phyloP scores from a whole-genome alignment of 2,329 filamentous ascomycete species.

The Talaromyces sp. region DNA sequence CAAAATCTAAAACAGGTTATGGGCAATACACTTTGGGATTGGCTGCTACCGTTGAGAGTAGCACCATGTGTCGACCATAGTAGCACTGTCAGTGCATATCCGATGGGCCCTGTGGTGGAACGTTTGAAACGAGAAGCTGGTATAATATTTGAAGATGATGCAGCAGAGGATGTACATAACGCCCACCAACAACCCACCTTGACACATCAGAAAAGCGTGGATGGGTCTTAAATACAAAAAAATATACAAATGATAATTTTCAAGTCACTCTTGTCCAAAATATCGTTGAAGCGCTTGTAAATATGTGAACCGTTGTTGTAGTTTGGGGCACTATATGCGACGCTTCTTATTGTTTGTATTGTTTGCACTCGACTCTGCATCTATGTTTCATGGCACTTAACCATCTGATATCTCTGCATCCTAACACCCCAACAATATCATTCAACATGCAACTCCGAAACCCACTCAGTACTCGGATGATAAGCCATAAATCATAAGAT shows the following conservation, averaged over 20 bases:
- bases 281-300: too few relatives aligned
- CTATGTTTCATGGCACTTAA: background rate
- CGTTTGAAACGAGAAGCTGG: constrained; percentile 51
- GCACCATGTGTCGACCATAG: constrained; percentile 73
- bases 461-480: background rate
- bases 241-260: background rate
- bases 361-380: background rate
- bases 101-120: constrained; percentile 61
- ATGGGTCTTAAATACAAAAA: background rate
- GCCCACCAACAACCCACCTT: background rate
- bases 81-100: constrained; percentile 63
- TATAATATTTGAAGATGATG: background rate
- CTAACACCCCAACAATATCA: background rate
- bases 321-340: too few relatives aligned
- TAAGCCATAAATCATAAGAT: background rate
- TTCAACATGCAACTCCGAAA: background rate
- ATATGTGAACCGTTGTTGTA: too few relatives aligned
- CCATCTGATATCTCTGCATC: background rate
- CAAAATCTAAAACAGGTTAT: constrained; percentile 77
- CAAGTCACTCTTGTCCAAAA: background rate
- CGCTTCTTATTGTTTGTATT: background rate
- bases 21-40: constrained; percentile 68
- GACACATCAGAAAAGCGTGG: background rate
- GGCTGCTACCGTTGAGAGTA: constrained; percentile 72
- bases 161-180: background rate